Conservation (phyloP, 805 yeast genomes). For the Metschnikowia dekortorum region DNA sequence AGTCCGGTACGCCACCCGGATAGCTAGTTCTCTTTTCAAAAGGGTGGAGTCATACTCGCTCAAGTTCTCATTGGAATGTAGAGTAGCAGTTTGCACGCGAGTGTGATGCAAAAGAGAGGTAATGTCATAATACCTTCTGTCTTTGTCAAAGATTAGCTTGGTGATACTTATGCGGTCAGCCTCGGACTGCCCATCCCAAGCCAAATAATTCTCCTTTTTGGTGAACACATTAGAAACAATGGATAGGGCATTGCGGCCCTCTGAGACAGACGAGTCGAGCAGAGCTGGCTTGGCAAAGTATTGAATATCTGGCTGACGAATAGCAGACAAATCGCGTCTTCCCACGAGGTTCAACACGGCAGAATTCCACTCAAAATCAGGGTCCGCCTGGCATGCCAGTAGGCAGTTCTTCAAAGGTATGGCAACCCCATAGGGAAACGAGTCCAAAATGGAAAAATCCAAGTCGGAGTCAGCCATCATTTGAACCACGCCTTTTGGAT, state of each 20-base stretch:
- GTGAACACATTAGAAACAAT: slow-evolving; percentile 36
- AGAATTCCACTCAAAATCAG: slow-evolving; percentile 45
- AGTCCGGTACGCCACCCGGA: slow-evolving; percentile 63
- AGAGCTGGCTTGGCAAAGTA: neutral
- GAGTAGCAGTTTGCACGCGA: slow-evolving; percentile 51
- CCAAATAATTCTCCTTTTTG: slow-evolving; percentile 42
- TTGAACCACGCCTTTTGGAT: slow-evolving; percentile 52
- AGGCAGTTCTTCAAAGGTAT: slow-evolving; percentile 64
- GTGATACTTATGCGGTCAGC: slow-evolving; percentile 67
- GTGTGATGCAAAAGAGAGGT: slow-evolving; percentile 69
- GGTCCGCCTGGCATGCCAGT: slow-evolving; percentile 47
- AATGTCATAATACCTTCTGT: slow-evolving; percentile 75
- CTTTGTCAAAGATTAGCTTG: slow-evolving; percentile 67
- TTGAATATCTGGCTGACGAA: slow-evolving; percentile 10
- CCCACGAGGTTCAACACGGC: slow-evolving; percentile 56
- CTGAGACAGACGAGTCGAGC: neutral
- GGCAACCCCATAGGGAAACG: slow-evolving; percentile 69
- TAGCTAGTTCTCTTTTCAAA: slow-evolving; percentile 55
- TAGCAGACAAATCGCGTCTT: slow-evolving; percentile 55
- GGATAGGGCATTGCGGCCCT: slow-evolving; percentile 33
- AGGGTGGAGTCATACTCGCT: slow-evolving; percentile 55
- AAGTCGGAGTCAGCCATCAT: slow-evolving; percentile 58
- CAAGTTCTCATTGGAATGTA: slow-evolving; percentile 34
- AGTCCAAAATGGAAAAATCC: slow-evolving; percentile 48
- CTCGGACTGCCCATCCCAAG: slow-evolving; percentile 71